Conservation (phyloP, 116 monocot species). For the Thalassia testudinum region DNA sequence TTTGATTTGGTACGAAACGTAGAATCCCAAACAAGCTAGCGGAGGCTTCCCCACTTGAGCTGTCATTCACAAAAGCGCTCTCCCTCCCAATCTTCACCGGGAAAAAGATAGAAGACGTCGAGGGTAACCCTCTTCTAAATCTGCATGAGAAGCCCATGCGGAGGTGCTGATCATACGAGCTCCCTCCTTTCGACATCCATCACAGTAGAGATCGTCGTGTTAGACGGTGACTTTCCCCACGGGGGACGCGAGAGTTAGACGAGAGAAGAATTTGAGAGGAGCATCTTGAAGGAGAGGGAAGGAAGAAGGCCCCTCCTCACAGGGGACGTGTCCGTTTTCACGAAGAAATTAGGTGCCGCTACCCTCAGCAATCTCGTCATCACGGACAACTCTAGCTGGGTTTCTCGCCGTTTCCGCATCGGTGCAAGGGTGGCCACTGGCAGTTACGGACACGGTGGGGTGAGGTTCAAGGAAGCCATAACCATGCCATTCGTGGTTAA, state of each 20-base stretch:
- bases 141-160: constrained; percentile 9
- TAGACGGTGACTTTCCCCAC: constrained; percentile 42
- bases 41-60: no score
- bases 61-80: no score
- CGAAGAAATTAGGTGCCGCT: constrained; percentile 12
- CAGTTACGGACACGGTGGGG: constrained; percentile 4
- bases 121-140: constrained; percentile 18
- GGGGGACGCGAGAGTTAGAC: constrained; percentile 23
- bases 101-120: constrained; percentile 37
- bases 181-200: constrained; percentile 14
- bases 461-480: constrained; percentile 42
- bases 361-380: constrained; percentile 34
- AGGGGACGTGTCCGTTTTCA: constrained; percentile 24
- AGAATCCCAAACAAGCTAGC: no score
- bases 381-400: constrained; percentile 82
- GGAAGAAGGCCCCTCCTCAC: constrained; percentile 65
- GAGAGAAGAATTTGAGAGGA: constrained; percentile 29
- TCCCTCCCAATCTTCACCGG: constrained; percentile 67
- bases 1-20: no score
- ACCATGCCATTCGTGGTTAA: constrained; percentile 39
- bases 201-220: constrained; percentile 33
- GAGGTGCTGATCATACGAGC: background rate
- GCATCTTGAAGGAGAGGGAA: constrained; percentile 32
- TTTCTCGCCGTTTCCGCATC: constrained; percentile 49
- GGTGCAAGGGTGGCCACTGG: constrained; percentile 26